Percentiles rank a stretch among this genome's conserved stretches.
Evolutionary conservation across 306 rosid species (phyloP).

Genomic region (Pueraria montana): DNA sequence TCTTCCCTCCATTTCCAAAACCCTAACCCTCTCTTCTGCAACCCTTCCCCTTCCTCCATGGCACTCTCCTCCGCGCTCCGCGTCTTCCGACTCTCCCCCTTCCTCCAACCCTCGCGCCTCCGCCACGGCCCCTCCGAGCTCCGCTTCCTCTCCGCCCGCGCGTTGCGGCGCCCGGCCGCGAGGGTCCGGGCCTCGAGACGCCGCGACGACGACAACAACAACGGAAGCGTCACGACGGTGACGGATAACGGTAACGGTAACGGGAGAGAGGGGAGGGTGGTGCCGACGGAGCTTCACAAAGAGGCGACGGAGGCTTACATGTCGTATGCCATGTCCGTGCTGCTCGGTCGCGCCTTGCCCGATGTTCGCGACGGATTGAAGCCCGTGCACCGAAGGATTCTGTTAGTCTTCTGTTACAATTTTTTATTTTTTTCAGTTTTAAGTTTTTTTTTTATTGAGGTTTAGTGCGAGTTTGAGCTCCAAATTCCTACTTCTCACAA

Average conservation of each 20-base stretch:
- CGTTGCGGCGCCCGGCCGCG: slow-evolving; percentile 18
- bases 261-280: slow-evolving; percentile 60
- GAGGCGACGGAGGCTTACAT: slow-evolving; percentile 92
- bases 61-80: slow-evolving; percentile 74
- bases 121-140: slow-evolving; percentile 53
- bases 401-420: slow-evolving; percentile 62
- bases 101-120: slow-evolving; percentile 47
- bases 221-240: slow-evolving; percentile 62
- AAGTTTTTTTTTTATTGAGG: background rate
- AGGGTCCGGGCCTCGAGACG: slow-evolving; percentile 44
- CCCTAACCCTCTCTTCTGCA: slow-evolving; percentile 26
- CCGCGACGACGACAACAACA: slow-evolving; percentile 66
- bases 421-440: background rate
- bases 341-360: slow-evolving; percentile 96
- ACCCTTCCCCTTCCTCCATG: too few species aligned
- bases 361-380: slow-evolving; percentile 97
- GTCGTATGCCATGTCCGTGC: slow-evolving; percentile 94
- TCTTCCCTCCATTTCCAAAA: background rate
- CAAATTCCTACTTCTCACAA: too few species aligned
- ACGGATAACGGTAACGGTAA: slow-evolving; percentile 38
- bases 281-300: slow-evolving; percentile 71
- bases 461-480: too few species aligned
- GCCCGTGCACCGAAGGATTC: slow-evolving; percentile 92
- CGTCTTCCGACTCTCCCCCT: slow-evolving; percentile 59
- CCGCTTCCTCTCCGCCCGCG: slow-evolving; percentile 69